Base-by-base conservation (phyloP, 306 rosid genomes). In the Oemleria cerasiformis region DNA sequence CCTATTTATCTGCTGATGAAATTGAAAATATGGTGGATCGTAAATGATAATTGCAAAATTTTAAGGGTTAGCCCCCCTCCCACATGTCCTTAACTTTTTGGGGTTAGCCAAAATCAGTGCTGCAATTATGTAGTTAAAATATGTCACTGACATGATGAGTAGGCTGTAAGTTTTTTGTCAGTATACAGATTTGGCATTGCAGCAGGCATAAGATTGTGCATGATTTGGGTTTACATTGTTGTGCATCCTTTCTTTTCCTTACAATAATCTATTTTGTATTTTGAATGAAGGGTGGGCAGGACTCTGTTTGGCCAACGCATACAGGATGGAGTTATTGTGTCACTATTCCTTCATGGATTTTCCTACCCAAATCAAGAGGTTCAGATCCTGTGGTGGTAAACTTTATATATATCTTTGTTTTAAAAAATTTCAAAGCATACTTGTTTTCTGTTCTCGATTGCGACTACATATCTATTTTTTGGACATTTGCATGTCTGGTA, bases 271-370 rank as follows among this genome's bases (percentile, higher is more conserved):
- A 34, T 38, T 17, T n/a, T 34, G 39, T 19, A 38, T 54, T 67
- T 72, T 48, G 59, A 65, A 73, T 79, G 72, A 65, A 86, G 96
- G 86, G 81, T 12, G 98, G 97, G 21, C 82, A 81, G 53, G 68
- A 81, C 68, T 81, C 96, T 30, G 67, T 83, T 72, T 88, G 97
- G 98, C 96, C 96, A 0, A 83, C 94, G 38, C 88, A 57, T 23
- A 62, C 78, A 17, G 87, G 83, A 77, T 94, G 98, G 98, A 86
- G 90, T 73, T 94, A 88, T 75, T 87, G 88, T 55, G 79, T 88
- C 45, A 81, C 89, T 0, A 60, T 94, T 82, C 96, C 97, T 83
- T 91, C 98, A 1, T 91, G 94, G 94, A 64, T 68, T 40, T 65
- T 73, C 64, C 82, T 71, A 77, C 90, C 86, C 66, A 87, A 82